Evolutionary conservation across 2,329 filamentous ascomycete species (phyloP), one percentile per base, ranked within the genome.

Genomic region (Aureobasidium namibiae): DNA sequence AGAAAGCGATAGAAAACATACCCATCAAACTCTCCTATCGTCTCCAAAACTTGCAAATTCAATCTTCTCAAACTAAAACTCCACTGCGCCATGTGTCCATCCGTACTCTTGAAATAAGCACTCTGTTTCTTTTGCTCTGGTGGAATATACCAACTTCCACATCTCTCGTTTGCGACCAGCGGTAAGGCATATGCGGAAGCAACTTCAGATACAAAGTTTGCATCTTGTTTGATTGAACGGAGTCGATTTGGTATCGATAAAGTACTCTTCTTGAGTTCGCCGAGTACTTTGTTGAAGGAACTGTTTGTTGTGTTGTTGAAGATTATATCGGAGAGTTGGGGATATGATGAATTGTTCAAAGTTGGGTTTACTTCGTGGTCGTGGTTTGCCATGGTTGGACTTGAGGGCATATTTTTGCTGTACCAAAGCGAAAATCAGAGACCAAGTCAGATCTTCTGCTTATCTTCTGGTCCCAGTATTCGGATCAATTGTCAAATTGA

Each of bases 41-140:
- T 67, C 34, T 85, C 80, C 52, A 96, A 72, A 16, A 97, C 70
- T 64, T 95, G 89, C 66, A 96, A 70, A 70, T 99, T 99, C 67
- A 97, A 74, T 64, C 94, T 80, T 63, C 94, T 78, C 23, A 87
- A 82, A 73, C 89, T 96, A 69, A 97, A 96, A 62, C 86, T 83
- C 94, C 94, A 99, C 68, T 95, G 86, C 9, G 89, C 86, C 56
- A 86, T 85, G 72, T 99, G 94, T 1, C 94, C 94, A 74, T 99
- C 94, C 1, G 94, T 99, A 74, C 90, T 95, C 79, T 99, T 99
- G 75, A 97, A 99, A 74, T 97, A 99, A 33, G 88, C 89, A 64
- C 88, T 91, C 33, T 83, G 88, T 1, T 70, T 74, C 73, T 92
- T 94, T 26, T 68, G 68, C 8, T 72, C 72, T 0, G 86, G 86